Evolutionary conservation across 2,329 filamentous ascomycete genomes (phyloP), one percentile per base, ranked within the genome.

Genomic region (Epichloe brachyelytri): DNA sequence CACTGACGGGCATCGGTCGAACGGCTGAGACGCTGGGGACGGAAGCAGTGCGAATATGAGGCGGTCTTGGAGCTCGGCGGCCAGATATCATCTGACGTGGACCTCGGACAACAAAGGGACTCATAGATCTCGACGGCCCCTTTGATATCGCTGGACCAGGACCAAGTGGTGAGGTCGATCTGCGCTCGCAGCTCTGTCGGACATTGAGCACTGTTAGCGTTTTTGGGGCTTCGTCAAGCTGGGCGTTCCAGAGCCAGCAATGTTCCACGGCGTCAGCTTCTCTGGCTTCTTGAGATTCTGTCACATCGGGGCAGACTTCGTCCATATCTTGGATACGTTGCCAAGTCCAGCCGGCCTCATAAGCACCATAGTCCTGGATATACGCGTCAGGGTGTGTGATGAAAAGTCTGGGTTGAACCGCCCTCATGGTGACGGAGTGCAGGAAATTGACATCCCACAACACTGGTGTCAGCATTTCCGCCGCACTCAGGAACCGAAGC

Each of bases 321-420:
- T 77, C 79, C 22, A 88, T 68, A 57, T 81, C 75, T 36, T 80
- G 77, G 10, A 90, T 65, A 44, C 75, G 76, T 57, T 82, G 80
- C 86, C 86, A 91, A 1, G 79, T 82, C 84, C 83, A 89, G 5
- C 74, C 73, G 10, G 69, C 62, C 43, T 76, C 72, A 38, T 76
- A 74, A 5, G 76, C 71, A 34, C 72, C 67, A 14, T 69, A 64
- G 54, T 81, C 77, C 60, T 91, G 86, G 2, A 86, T 68, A 56
- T 91, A 91, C 1, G 83, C 83, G 57, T 85, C 81, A 3, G 82
- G 78, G 53, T 87, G 83, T 1, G 86, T 91, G 52, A 90, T 74
- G 65, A 86, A 91, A 12, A 91, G 74, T 8, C 86, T 76, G 54
- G 82, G 80, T 55, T 77, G 74, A 10, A 78, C 74, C 33, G 80